phyloP scores from a whole-genome alignment of 169 alveolate species.

The Eimeria acervulina region DNA sequence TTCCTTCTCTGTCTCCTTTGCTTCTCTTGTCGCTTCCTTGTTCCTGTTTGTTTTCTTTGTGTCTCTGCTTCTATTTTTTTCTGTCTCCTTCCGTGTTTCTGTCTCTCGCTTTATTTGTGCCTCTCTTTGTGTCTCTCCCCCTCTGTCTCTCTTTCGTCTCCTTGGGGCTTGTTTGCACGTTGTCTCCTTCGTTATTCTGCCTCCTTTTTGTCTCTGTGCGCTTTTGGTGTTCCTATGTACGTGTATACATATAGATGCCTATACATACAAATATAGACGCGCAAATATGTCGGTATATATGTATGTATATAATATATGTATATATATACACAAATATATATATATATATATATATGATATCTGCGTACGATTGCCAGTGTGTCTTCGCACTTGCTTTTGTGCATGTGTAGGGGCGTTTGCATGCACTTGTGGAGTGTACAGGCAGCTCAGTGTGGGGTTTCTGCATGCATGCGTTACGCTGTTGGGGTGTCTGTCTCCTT shows the following conservation, averaged over 20 bases:
- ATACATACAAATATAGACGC: too few relatives aligned
- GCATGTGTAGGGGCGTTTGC: background rate
- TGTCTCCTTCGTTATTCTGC: too few relatives aligned
- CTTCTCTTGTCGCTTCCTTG: background rate
- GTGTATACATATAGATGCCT: too few relatives aligned
- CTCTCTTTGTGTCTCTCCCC: background rate
- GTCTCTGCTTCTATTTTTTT: background rate
- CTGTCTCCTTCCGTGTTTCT: background rate
- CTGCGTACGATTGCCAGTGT: background rate
- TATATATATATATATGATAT: too few relatives aligned
- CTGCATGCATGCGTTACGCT: slow-evolving; percentile 10
- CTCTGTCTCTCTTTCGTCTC: too few relatives aligned
- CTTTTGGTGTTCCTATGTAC: too few relatives aligned
- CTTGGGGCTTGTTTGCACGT: too few relatives aligned
- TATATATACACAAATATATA: too few relatives aligned
- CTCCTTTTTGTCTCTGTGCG: background rate
- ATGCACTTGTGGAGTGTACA: background rate
- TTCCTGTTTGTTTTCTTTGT: background rate
- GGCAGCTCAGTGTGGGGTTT: background rate
- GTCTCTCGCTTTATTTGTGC: background rate
- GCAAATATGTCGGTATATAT: too few relatives aligned
- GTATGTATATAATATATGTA: too few relatives aligned
- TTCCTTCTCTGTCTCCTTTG: background rate
- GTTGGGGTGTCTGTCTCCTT: background rate
- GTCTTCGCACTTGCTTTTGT: background rate